Evolutionary conservation across 2,329 filamentous ascomycete genomes (phyloP), one percentile per base, ranked within the genome.

Genomic region (Epichloe gansuensis): DNA sequence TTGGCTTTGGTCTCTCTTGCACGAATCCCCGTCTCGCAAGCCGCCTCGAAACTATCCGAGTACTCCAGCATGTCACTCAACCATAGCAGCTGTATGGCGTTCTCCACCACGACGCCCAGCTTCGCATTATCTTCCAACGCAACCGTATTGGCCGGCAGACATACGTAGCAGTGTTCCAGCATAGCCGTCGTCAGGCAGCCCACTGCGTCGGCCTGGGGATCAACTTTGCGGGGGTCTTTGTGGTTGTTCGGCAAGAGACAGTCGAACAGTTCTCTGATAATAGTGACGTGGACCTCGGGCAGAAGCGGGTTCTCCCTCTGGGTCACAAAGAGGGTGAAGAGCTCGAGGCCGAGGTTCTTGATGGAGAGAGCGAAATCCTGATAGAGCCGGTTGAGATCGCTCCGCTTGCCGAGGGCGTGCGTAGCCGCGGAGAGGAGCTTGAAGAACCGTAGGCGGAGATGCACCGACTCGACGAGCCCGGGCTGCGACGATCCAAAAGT

Each of bases 101-200:
- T 74, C 66, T 91, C 87, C 0, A 89, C 68, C 34, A 86, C 65
- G 9, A 90, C 66, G 2, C 83, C 82, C 39, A 90, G 73, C 63
- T 85, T 86, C 31, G 83, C 82, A 58, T 93, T 90, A 56, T 89
- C 85, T 21, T 79, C 75, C 0, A 76, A 65, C 6, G 72, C 74
- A 13, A 76, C 70, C 0, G 75, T 80, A 53, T 78, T 82, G 1
- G 87, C 84, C 0, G 83, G 72, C 57, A 76, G 81, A 0, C 79
- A 79, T 2, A 89, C 73, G 63, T 81, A 90, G 60, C 81, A 82
- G 43, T 71, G 63, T 60, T 75, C 69, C 42, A 81, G 63, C 56
- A 80, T 74, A 6, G 58, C 59, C 23, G 66, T 61, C 5, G 73
- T 74, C 43, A 80, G 61, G 17, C 63, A 62, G 7, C 70, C 69